Evolutionary conservation across 805 yeast genomes (phyloP).

Genomic region (Wilhelminamyces savonicus): DNA sequence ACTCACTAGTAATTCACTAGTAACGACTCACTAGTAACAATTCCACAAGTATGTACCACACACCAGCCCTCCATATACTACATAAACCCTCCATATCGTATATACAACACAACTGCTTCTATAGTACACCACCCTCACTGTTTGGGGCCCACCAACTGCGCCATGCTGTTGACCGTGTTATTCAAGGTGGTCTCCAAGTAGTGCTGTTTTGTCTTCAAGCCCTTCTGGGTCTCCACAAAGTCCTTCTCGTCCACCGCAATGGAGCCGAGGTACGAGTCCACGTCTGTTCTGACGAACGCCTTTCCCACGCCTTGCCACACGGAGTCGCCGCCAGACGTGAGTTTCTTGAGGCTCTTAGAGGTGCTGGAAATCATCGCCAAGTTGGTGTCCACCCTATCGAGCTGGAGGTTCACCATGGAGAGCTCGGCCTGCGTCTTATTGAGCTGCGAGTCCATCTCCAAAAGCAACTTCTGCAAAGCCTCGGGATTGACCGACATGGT

Average conservation of each 20-base stretch:
- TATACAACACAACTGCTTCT: no score
- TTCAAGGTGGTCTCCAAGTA: slow-evolving; percentile 75
- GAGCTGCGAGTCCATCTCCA: slow-evolving; percentile 64
- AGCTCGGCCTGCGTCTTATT: slow-evolving; percentile 55
- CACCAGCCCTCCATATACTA: no score
- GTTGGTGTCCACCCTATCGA: slow-evolving; percentile 43
- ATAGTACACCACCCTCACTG: no score
- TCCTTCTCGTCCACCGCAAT: slow-evolving; percentile 47
- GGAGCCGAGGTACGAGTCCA: slow-evolving; percentile 40
- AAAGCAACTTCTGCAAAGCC: slow-evolving; percentile 46
- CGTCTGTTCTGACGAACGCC: slow-evolving; percentile 49
- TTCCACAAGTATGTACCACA: no score
- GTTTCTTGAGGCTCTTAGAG: slow-evolving; percentile 41
- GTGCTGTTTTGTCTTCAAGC: slow-evolving; percentile 59
- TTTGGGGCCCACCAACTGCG: slow-evolving; percentile 36
- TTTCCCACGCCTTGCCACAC: slow-evolving; percentile 89
- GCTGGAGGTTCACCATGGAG: slow-evolving; percentile 46
- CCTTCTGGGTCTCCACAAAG: slow-evolving; percentile 52
- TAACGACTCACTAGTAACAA: no score
- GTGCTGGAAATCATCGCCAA: slow-evolving; percentile 53
- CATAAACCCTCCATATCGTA: no score
- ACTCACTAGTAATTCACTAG: no score
- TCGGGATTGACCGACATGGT: slow-evolving; percentile 40
- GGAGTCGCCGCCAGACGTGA: slow-evolving; percentile 36
- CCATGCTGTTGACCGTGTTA: slow-evolving; percentile 62